A percentile compares a stretch with the other conserved stretches of the same genome.
phyloP scores from a whole-genome alignment of 1,284 basidiomycete species.

The Cystobasidium slooffiae region DNA sequence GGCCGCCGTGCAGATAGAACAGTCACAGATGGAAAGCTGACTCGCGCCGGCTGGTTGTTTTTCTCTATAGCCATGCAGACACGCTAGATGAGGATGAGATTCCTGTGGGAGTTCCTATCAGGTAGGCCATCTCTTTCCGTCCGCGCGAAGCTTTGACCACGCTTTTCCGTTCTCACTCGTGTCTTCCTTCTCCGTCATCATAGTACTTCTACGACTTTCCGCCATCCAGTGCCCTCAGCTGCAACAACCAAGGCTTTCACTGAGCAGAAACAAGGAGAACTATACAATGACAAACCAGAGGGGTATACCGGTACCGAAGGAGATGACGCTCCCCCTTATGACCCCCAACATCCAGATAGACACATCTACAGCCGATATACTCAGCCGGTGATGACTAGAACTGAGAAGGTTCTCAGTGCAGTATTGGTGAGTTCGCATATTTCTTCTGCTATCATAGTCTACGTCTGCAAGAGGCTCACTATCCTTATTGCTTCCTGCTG shows the following conservation, averaged over 20 bases:
- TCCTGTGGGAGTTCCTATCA: constrained; percentile 40
- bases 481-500: background rate
- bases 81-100: constrained; percentile 30
- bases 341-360: constrained; percentile 28
- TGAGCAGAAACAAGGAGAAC: constrained; percentile 5
- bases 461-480: too few relatives aligned
- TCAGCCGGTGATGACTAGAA: constrained; percentile 37
- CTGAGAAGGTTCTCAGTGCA: constrained; percentile 40
- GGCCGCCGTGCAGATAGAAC: background rate
- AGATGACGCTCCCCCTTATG: constrained; percentile 3
- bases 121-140: background rate
- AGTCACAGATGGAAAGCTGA: background rate
- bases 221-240: constrained; percentile 10
- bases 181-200: background rate
- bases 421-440: constrained; percentile 15
- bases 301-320: constrained; percentile 25
- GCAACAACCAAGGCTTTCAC: background rate
- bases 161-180: background rate
- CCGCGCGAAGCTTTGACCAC: background rate
- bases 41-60: background rate
- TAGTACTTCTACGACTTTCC: constrained; percentile 40
- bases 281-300: constrained; percentile 20
- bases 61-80: constrained; percentile 31
- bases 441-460: background rate
- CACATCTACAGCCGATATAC: constrained; percentile 45